These are phyloP conservation scores for Penicillium diatomitis DNA, from an alignment of 495 filamentous ascomycete genomes.

Conservation along the genomic window DNA sequence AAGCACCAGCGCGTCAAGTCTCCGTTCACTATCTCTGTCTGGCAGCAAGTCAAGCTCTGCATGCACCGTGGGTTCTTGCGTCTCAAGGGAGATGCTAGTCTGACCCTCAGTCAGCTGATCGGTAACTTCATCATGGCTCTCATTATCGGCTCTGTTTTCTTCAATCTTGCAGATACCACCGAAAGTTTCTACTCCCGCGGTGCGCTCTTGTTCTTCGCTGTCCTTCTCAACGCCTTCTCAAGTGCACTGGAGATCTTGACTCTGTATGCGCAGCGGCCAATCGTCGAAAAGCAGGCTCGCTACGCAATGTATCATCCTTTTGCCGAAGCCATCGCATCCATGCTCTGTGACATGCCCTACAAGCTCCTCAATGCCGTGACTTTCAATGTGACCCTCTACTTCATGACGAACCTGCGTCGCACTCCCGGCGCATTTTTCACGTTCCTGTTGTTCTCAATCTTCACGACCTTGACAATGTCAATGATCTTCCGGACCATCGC, in stretches of 20 bases:
- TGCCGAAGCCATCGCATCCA: conserved; percentile 52
- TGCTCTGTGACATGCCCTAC: conserved; percentile 53
- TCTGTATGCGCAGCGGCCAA: conserved; percentile 53
- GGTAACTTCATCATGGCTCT: conserved; percentile 75
- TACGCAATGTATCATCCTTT: conserved; percentile 62
- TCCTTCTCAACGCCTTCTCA: conserved; percentile 82
- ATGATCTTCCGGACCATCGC: conserved; percentile 47
- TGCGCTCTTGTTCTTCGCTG: conserved; percentile 85
- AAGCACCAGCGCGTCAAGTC: conserved; percentile 32
- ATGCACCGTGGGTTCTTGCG: conserved; percentile 45
- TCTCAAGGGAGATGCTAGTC: conserved; percentile 64
- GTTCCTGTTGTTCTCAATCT: conserved; percentile 47
- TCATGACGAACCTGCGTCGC: conserved; percentile 48
- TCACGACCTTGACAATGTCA: conserved; percentile 52
- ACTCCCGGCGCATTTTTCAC: conserved; percentile 47
- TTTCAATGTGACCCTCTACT: conserved; percentile 55
- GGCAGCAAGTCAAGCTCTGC: conserved; percentile 42
- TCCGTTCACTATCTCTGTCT: conserved; percentile 38
- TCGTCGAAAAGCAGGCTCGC: conserved; percentile 58
- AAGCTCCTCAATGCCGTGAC: conserved; percentile 42
- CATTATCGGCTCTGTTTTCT: conserved; percentile 85
- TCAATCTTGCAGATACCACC: conserved; percentile 56
- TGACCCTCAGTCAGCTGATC: conserved; percentile 66
- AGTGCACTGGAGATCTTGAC: conserved; percentile 67
- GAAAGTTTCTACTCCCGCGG: conserved; percentile 73